Evolutionary conservation across 768 basidiomycete genomes (phyloP), one percentile per base, ranked within the genome.

Genomic region (Suillus paluster): DNA sequence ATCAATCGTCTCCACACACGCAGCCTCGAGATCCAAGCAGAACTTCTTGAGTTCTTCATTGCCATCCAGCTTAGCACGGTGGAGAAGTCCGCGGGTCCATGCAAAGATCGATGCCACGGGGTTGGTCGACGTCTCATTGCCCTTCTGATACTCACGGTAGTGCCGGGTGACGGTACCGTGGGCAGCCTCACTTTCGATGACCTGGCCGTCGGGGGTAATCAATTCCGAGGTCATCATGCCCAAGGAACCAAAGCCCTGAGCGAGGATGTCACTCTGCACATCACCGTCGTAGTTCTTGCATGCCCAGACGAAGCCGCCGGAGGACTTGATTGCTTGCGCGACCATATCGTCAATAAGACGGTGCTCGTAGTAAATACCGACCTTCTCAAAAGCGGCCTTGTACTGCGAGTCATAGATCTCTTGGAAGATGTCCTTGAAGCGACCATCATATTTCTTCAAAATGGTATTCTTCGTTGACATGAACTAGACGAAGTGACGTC

Each of bases 351-450:
- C 94, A 75, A 96, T 96, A 52, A 97, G 86, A 38, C 97, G 92
- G 78, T 99, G 97, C 79, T 99, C 97, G 73, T 95, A 95, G 80
- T 91, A 94, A 68, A 93, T 89, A 9, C 87, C 88, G 7, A 81
- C 78, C 14, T 79, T 82, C 63, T 94, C 88, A 70, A 90, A 95
- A 58, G 81, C 78, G 1, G 80, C 63, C 73, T 89, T 89, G 83
- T 95, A 95, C 60, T 87, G 70, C 82, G 80, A 70, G 8, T 97
- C 93, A 75, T 94, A 99, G 70, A 98, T 89, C 70, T 97, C 95
- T 76, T 98, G 89, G 89, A 99, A 97, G 73, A 97, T 95, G 70
- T 99, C 97, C 83, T 99, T 99, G 87, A 99, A 99, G 34, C 96
- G 87, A 48, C 97, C 97, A 71, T 99, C 97, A 75, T 99, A 99